Percentiles rank a stretch among this genome's conserved stretches.
These are phyloP conservation scores for Omphalea diandra DNA, from an alignment of 441 rosid species.

Conservation along the genomic window DNA sequence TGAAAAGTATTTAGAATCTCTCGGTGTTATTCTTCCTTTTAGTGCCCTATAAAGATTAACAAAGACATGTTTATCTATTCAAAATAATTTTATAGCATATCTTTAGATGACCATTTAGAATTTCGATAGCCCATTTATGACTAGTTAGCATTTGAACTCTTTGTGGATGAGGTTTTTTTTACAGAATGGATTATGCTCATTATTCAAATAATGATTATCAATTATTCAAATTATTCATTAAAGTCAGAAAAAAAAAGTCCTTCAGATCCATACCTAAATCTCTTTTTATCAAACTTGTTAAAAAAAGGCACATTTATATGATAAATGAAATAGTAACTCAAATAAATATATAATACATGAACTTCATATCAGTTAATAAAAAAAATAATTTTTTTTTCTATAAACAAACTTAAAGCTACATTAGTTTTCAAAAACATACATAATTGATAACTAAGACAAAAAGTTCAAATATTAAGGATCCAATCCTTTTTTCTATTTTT, in stretches of 20 bases:
- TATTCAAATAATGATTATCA: background rate
- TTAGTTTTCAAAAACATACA: too few relatives aligned
- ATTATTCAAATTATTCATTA: background rate
- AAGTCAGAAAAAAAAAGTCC: background rate
- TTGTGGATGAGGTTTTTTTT: background rate
- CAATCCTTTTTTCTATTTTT: background rate
- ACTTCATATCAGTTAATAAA: too few relatives aligned
- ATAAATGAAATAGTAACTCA: too few relatives aligned
- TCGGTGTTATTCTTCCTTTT: background rate
- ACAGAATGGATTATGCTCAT: background rate
- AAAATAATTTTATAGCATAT: background rate
- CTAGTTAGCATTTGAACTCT: background rate
- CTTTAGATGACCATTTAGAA: background rate
- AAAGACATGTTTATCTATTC: background rate
- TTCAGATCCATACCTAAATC: too few relatives aligned
- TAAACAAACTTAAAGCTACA: too few relatives aligned
- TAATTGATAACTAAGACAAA: too few relatives aligned
- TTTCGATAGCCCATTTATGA: background rate
- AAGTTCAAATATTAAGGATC: background rate
- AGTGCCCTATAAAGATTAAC: background rate
- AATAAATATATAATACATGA: too few relatives aligned
- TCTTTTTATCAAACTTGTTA: too few relatives aligned
- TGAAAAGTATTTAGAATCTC: background rate
- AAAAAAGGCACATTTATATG: too few relatives aligned
- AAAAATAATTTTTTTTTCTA: too few relatives aligned